Percentiles rank a stretch among this genome's conserved stretches.
phyloP scores from a whole-genome alignment of 441 rosid species.

The Populus tomentosa region DNA sequence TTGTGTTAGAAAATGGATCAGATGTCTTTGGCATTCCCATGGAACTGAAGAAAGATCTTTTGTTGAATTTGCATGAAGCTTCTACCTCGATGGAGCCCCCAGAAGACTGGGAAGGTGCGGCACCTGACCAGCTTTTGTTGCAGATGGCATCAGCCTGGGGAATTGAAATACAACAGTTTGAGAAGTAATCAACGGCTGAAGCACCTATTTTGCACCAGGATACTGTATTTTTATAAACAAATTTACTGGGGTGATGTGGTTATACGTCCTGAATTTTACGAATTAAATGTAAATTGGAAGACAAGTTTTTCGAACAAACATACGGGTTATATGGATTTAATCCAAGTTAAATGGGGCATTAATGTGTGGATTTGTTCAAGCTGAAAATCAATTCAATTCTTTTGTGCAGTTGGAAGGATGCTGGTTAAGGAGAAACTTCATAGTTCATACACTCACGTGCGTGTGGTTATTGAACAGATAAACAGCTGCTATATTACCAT shows the following conservation, averaged over 20 bases:
- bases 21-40: constrained; percentile 60
- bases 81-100: constrained; percentile 67
- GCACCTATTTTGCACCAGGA: not conserved
- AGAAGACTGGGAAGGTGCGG: constrained; percentile 93
- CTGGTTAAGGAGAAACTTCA: too few species aligned
- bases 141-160: constrained; percentile 94
- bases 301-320: not conserved
- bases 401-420: not conserved
- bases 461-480: not conserved
- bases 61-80: constrained; percentile 80
- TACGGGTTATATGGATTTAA: not conserved
- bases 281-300: not conserved
- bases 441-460: not conserved
- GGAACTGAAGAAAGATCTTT: constrained; percentile 84
- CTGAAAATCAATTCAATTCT: not conserved
- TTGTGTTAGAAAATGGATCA: constrained; percentile 79
- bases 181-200: constrained; percentile 29
- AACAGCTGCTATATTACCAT: not conserved
- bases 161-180: constrained; percentile 69
- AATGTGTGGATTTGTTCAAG: not conserved
- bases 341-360: too few species aligned
- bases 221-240: not conserved
- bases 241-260: not conserved
- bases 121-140: constrained; percentile 73
- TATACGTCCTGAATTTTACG: not conserved